Percentiles rank a stretch among this genome's conserved stretches.
These are phyloP conservation scores for Schizosaccharomyces versatilis DNA, from an alignment of 1,139 yeast genomes.

Conservation along the genomic window DNA sequence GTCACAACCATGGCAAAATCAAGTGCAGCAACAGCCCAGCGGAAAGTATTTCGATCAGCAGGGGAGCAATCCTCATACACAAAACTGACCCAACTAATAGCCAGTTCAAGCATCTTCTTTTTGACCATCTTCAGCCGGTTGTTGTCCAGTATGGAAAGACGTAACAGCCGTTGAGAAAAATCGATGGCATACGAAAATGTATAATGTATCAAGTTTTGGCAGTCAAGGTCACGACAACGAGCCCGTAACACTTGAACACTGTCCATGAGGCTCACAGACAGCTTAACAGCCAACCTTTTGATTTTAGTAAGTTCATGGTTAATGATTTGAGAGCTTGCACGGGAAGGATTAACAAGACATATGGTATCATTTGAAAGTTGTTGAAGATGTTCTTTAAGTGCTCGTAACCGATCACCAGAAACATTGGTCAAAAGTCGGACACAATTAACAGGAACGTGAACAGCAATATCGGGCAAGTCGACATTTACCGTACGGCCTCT, in stretches of 20 bases:
- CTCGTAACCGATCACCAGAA: not conserved
- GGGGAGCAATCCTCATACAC: constrained; percentile 90
- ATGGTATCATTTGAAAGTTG: not conserved
- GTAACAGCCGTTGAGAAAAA: constrained; percentile 38
- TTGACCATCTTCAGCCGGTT: constrained; percentile 48
- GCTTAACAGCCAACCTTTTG: constrained; percentile 44
- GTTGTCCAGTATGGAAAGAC: constrained; percentile 27
- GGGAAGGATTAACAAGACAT: not conserved
- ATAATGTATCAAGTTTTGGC: constrained; percentile 58
- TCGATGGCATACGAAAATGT: constrained; percentile 67
- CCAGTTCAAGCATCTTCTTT: constrained; percentile 46
- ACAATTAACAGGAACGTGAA: not conserved
- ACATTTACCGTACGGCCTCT: not conserved
- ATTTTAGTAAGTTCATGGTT: constrained; percentile 52
- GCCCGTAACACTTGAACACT: constrained; percentile 35
- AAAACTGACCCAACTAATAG: constrained; percentile 81
- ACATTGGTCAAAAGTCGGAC: not conserved
- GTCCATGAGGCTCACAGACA: constrained; percentile 46
- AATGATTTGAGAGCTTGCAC: constrained; percentile 47
- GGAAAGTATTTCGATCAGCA: constrained; percentile 68
- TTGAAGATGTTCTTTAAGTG: not conserved
- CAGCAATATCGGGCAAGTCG: not conserved
- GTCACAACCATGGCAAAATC: constrained; percentile 96
- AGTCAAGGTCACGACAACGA: constrained; percentile 30
- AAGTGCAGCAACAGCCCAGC: constrained; percentile 89